Evolutionary conservation across 441 rosid species (phyloP).

Genomic region (Corymbia calophylla): DNA sequence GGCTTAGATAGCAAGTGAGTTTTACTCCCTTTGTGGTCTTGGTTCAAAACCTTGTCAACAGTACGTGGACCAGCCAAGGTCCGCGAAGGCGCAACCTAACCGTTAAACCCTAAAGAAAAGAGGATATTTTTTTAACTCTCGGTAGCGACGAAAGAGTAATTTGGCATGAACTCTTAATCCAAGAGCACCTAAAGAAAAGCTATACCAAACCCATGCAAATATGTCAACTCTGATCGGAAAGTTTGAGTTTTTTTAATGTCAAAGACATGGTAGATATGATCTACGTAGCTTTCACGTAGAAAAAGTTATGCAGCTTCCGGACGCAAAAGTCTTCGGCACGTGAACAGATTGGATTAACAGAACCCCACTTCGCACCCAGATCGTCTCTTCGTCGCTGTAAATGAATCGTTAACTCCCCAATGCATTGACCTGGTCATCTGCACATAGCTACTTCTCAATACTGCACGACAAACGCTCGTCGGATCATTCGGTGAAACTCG

Average conservation of each 20-base stretch:
- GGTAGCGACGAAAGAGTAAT: not conserved
- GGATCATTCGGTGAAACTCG: not conserved
- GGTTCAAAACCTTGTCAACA: not conserved
- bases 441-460: not conserved
- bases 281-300: not conserved
- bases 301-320: not conserved
- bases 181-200: not conserved
- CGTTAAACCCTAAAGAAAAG: not conserved
- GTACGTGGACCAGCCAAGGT: not conserved
- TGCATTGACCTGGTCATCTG: not conserved
- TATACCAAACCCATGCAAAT: not conserved
- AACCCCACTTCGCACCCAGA: not conserved
- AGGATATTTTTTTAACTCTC: too few relatives aligned
- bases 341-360: not conserved
- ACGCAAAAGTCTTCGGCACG: not conserved
- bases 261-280: not conserved
- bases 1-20: not conserved
- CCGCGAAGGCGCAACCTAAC: not conserved
- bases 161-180: not conserved
- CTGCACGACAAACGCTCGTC: not conserved
- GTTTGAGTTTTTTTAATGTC: not conserved
- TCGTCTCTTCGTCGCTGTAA: not conserved
- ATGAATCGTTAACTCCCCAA: not conserved
- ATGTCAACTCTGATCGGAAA: not conserved
- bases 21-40: not conserved